phyloP scores from a whole-genome alignment of 116 monocot genomes.

The Phalaenopsis hybrid region DNA sequence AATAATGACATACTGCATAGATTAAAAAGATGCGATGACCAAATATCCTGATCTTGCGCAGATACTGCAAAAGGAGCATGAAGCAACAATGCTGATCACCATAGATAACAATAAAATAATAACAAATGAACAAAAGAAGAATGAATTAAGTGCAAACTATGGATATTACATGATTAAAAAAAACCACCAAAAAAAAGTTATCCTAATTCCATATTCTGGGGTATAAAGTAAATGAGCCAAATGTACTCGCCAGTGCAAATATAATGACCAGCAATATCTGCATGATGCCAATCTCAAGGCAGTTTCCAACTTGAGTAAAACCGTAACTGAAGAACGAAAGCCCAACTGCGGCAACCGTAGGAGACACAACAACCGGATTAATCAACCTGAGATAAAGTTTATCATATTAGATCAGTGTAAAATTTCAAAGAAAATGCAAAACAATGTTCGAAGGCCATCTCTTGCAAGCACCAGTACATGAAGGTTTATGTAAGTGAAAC shows the following conservation, averaged over 20 bases:
- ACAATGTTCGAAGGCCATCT: not conserved
- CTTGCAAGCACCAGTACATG: not conserved
- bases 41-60: conserved; percentile 80
- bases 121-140: not conserved
- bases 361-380: conserved; percentile 88
- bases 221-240: not conserved
- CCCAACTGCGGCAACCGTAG: conserved; percentile 89
- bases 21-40: conserved; percentile 89
- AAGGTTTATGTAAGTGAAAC: not conserved
- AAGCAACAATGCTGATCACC: not conserved
- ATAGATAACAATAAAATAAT: not conserved
- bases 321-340: conserved; percentile 98
- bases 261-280: conserved; percentile 77
- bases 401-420: not conserved
- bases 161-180: not conserved
- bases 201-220: not conserved
- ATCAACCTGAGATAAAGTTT: conserved; percentile 59
- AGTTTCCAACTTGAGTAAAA: conserved; percentile 77
- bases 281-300: conserved; percentile 81
- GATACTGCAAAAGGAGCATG: conserved; percentile 62
- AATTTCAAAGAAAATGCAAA: conserved; percentile 1
- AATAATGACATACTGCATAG: conserved; percentile 57
- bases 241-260: conserved; percentile 77
- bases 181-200: not conserved
- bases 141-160: not conserved